Evolutionary conservation across 768 basidiomycete genomes (phyloP).

Genomic region (Daedalea quercina): DNA sequence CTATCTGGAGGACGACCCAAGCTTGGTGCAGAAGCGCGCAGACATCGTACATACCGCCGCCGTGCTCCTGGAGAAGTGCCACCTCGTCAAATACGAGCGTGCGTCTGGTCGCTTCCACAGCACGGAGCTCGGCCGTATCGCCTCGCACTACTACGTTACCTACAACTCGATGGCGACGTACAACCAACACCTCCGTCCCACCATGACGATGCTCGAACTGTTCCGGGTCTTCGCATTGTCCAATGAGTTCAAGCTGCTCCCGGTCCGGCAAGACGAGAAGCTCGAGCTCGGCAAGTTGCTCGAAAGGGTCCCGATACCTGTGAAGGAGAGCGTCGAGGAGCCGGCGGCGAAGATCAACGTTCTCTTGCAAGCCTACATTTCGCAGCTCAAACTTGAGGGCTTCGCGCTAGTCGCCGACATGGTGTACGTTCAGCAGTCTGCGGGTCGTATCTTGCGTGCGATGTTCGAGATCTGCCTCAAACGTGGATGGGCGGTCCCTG

Average conservation of each 20-base stretch:
- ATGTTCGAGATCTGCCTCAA: constrained; percentile 98
- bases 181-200: constrained; percentile 85
- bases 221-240: constrained; percentile 94
- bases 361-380: constrained; percentile 90
- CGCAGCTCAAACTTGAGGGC: constrained; percentile 87
- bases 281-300: constrained; percentile 84
- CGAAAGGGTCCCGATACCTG: constrained; percentile 93
- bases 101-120: constrained; percentile 83
- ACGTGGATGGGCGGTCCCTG: constrained; percentile 95
- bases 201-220: constrained; percentile 84
- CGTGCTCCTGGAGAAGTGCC: constrained; percentile 87
- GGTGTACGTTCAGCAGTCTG: constrained; percentile 97
- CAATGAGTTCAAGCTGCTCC: constrained; percentile 92
- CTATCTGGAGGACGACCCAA: constrained; percentile 81
- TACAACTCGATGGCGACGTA: constrained; percentile 96
- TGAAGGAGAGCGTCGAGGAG: constrained; percentile 95
- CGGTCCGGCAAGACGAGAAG: constrained; percentile 81
- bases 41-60: constrained; percentile 95
- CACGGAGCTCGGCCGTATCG: constrained; percentile 90
- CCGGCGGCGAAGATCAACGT: constrained; percentile 98
- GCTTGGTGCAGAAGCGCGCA: constrained; percentile 85
- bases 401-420: constrained; percentile 86
- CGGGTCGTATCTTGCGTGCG: constrained; percentile 91
- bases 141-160: constrained; percentile 93
- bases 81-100: constrained; percentile 91